Conservation (phyloP, 106 monocot genomes). For the Xerophyta viscosa region DNA sequence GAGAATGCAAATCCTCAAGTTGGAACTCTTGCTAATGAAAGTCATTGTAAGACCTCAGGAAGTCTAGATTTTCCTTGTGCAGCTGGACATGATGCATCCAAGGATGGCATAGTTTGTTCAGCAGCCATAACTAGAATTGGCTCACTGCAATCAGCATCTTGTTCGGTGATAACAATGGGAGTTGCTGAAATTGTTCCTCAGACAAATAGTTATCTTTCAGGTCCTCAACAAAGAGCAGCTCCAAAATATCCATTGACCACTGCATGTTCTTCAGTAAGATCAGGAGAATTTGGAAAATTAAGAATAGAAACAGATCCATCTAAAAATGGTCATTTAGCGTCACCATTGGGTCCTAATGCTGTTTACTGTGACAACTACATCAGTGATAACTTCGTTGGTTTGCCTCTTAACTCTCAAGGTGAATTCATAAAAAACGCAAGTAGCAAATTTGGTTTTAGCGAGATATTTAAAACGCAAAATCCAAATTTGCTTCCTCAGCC, state of each 20-base stretch:
- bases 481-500: slow-evolving; percentile 4
- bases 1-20: slow-evolving; percentile 5
- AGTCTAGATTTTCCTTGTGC: neutral
- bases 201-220: too few relatives aligned
- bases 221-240: too few relatives aligned
- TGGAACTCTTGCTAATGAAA: slow-evolving; percentile 10
- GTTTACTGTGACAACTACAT: slow-evolving; percentile 11
- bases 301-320: neutral
- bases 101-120: slow-evolving; percentile 10
- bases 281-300: slow-evolving; percentile 2
- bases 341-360: neutral
- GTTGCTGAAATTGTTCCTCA: slow-evolving; percentile 4
- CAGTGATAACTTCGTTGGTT: slow-evolving; percentile 32
- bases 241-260: slow-evolving; percentile 10
- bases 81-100: neutral
- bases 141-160: slow-evolving; percentile 1
- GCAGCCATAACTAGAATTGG: slow-evolving; percentile 5
- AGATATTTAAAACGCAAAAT: slow-evolving; percentile 24
- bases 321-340: neutral
- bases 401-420: slow-evolving; percentile 78
- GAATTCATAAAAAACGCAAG: slow-evolving; percentile 45
- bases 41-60: slow-evolving; percentile 7
- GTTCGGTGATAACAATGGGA: neutral
- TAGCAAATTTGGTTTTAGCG: slow-evolving; percentile 16
- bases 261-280: slow-evolving; percentile 15